Base-by-base conservation (phyloP, 179 eudicot species). In the Silene noctiflora region DNA sequence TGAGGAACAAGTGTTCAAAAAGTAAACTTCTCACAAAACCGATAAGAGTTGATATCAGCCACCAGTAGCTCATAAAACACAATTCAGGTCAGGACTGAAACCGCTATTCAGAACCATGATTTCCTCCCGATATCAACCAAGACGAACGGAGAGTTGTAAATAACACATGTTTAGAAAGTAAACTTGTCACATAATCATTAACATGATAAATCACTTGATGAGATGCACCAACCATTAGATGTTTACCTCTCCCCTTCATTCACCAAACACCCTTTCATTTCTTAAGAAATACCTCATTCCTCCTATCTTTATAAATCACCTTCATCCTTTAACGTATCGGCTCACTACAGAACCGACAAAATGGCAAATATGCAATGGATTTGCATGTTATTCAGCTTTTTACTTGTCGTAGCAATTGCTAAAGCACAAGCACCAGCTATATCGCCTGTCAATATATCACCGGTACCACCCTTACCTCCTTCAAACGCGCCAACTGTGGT, bases 391-490 rank as follows among this genome's bases (percentile, higher is more conserved):
- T 73, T 85, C 69, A 76, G 81, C 69, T 60, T 86, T 72, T 77
- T 78, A 80, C 75, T 88, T 35, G 59, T 62, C 25, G 46, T 84
- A 63, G 79, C 72, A 65, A 77, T 63, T 8, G 85, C 84, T 44
- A 72, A 75, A 39, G 91, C 90, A 63, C 98, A 94, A 83, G 81
- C 87, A 13, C 97, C 91, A n/a, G 92, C 89, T 20, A 81, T 82
- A 33, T 78, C 91, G 19, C 94, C 97, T n/a, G 65, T 82, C 24
- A 80, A 8, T 66, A 76, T 75, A 8, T 80, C 85, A 6, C 64
- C 83, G 7, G 51, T 79, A 78, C 63, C 84, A 63, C 79, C 88
- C 4, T 42, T 75, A 14, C 78, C 83, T 42, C 74, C 85, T 75
- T 42, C 82, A 71, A 75, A 55, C 20, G 48, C 88, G n/a, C 72